Base-by-base conservation (phyloP, 2,329 filamentous ascomycete species). In the Xylaria sp. region DNA sequence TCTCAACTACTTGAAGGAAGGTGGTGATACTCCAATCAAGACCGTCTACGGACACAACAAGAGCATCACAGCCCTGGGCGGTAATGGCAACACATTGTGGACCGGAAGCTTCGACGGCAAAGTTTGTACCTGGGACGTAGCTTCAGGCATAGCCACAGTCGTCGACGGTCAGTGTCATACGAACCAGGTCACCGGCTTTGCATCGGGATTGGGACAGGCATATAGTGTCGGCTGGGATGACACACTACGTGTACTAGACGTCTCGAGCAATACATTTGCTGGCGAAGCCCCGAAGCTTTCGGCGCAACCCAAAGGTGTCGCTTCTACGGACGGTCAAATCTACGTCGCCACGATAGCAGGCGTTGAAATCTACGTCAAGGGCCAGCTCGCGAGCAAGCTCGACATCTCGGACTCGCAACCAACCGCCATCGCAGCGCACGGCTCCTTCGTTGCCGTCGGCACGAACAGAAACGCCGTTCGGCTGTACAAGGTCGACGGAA, bases 181-280 rank as follows among this genome's bases (percentile, higher is more conserved):
- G 8, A 97, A 95, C 80, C 94, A 97, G 80, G 89, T 98, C 61
- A 89, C 90, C 3, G 92, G 92, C 60, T 91, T 99, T 72, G 84
- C 91, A 2, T 83, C 89, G 0, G 84, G 84, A 8, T 78, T 84
- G 1, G 87, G 89, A 41, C 87, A 89, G 73, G 88, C 94, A n/a
- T 94, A 93, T 82, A 95, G 91, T 76, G 92, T 95, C 63, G 94
- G 91, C 72, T 99, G 95, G 96, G 96, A 99, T 78, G 96, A 99
- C 80, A 94, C 91, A 0, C 85, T 98, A 44, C 91, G 94, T 71
- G 91, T 88, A 52, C 86, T 97, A 44, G 94, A 97, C 73, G 86
- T 91, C 67, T 86, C 89, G 0, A 89, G 91, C 62, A 91, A 89
- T 76, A 92, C 90, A 0, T 98, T 97, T 79, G 86, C 90, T 6